phyloP scores from a whole-genome alignment of 1,139 yeast genomes.

The Barnettozyma hawaiiensis region DNA sequence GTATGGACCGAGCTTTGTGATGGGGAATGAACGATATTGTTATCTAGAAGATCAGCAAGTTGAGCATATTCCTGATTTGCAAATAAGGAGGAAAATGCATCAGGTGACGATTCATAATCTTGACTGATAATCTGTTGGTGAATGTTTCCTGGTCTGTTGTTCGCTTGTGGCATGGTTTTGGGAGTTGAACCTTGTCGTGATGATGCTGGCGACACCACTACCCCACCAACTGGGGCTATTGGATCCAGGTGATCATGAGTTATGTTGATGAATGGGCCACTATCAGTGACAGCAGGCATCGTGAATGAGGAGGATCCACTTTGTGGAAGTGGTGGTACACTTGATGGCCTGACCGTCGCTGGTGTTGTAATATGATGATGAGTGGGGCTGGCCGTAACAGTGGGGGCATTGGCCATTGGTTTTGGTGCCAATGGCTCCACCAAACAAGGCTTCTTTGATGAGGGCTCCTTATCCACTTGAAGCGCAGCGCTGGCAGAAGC shows the following conservation, averaged over 20 bases:
- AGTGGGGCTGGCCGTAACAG: background rate
- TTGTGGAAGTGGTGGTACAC: background rate
- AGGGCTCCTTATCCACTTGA: background rate
- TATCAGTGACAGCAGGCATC: background rate
- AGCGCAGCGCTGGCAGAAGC: background rate
- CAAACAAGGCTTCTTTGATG: background rate
- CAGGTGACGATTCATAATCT: constrained; percentile 29
- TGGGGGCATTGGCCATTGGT: background rate
- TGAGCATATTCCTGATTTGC: constrained; percentile 27
- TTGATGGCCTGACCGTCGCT: background rate
- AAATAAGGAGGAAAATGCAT: constrained; percentile 30
- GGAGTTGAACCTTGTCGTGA: constrained; percentile 1
- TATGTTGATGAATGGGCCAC: background rate
- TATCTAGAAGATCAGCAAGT: constrained; percentile 24
- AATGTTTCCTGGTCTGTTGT: constrained; percentile 2
- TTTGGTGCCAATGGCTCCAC: background rate
- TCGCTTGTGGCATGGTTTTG: background rate
- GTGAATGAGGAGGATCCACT: background rate
- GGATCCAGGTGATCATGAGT: background rate
- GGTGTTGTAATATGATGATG: background rate
- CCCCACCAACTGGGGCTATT: background rate
- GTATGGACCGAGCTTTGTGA: constrained; percentile 21
- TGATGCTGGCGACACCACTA: background rate
- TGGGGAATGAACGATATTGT: constrained; percentile 18
- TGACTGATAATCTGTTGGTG: constrained; percentile 8